Evolutionary conservation across 495 filamentous ascomycete genomes (phyloP), one percentile per base, ranked within the genome.

Genomic region (Podospora fimiseda): DNA sequence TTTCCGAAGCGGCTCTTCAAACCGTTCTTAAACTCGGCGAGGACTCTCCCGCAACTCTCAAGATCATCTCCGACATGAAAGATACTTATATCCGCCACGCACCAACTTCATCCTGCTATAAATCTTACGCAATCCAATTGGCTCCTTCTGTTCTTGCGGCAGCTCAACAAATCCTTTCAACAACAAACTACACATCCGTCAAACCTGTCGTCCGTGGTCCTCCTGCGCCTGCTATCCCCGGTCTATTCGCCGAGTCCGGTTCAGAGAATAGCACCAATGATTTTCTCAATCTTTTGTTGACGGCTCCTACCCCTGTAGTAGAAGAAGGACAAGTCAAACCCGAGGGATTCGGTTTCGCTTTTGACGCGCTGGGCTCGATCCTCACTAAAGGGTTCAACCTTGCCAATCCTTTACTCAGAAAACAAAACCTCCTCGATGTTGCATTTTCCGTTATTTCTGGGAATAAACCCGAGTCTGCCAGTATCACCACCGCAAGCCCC

Each of bases 1-100:
- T 62, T 9, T 55, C 59, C 40, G 61, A 64, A 48, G 56, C 61
- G 2, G 50, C 61, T 4, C 49, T 64, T 24, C 59, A 62, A 36
- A 48, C 60, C 5, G 42, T 64, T 22, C 24, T 61, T 14, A 50
- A 52, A 11, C 44, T 60, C 43, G 48, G 56, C 5, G 47, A 42
- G 22, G 36, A 48, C 16, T 47, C 21, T 13, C 38, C 36, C 11
- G 16, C 49, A 13, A 44, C 14, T n/a, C 23, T 47, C 13, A 57
- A 50, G 50, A 45, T 62, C 27, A 7, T 60, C 2, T 14, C 5
- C 22, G 9, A 55, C 14, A 62, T 62, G 57, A 13, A 45, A n/a
- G 16, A 38, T 2, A 40, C 15, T 4, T 60, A 60, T 23, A 27
- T 21, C 43, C 19, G 21, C 19, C 44, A 41, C 20, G 13, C 16